Percentiles rank a stretch among this genome's conserved stretches.
Conservation (phyloP, 352 stramenopile genomes). For the Globisporangium nagaii region DNA sequence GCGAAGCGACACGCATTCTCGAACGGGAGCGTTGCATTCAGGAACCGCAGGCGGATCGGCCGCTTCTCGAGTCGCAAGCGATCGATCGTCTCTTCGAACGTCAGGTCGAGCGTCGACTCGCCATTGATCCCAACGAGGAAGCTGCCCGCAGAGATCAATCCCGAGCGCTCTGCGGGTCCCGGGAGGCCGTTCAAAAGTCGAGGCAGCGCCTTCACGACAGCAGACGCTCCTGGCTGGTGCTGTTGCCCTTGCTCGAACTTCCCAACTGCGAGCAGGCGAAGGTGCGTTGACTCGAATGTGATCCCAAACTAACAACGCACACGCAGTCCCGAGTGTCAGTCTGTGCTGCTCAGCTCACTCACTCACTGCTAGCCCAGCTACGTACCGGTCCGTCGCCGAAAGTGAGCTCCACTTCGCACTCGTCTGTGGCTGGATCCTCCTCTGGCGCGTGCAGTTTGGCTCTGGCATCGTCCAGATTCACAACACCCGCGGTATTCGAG, state of each 20-base stretch:
- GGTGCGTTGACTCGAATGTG: conserved; percentile 69
- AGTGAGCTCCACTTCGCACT: conserved; percentile 55
- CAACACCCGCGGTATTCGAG: background rate
- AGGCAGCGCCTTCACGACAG: conserved; percentile 65
- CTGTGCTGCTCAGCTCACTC: background rate
- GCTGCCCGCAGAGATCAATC: conserved; percentile 41
- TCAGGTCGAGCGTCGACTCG: conserved; percentile 50
- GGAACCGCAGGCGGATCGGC: conserved; percentile 58
- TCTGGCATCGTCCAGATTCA: too few relatives aligned
- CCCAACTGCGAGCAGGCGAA: conserved; percentile 53
- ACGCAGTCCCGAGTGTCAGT: background rate
- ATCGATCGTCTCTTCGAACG: conserved; percentile 61
- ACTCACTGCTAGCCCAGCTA: background rate
- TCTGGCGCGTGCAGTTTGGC: background rate
- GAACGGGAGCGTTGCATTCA: conserved; percentile 42
- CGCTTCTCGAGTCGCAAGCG: conserved; percentile 35
- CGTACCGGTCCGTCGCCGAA: conserved; percentile 64
- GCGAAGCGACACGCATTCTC: conserved; percentile 57
- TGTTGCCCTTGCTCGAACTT: conserved; percentile 36
- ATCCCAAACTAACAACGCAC: conserved; percentile 47
- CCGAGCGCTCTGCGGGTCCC: conserved; percentile 57
- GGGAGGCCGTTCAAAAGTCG: conserved; percentile 48
- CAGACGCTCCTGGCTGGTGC: conserved; percentile 29
- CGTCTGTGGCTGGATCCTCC: background rate
- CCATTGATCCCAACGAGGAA: conserved; percentile 73